A percentile compares a stretch with the other conserved stretches of the same genome.
Evolutionary conservation across 495 filamentous ascomycete species (phyloP).

Genomic region (Aspergillus bertholletiae): DNA sequence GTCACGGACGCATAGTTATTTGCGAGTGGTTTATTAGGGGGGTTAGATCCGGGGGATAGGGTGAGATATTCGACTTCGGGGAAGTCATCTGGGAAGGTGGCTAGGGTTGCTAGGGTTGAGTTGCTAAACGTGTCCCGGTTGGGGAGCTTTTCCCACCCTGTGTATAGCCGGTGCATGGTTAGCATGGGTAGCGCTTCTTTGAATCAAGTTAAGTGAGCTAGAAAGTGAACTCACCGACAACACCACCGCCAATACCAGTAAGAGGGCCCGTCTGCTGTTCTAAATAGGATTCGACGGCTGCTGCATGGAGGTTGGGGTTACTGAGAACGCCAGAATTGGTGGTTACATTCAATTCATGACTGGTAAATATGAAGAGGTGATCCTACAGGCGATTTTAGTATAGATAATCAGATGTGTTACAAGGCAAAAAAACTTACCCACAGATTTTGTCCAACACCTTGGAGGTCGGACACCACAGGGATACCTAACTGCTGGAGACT

Average conservation of each 20-base stretch:
- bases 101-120: not conserved
- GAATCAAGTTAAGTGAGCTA: too few relatives aligned
- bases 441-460: slow-evolving; percentile 47
- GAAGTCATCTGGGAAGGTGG: not conserved
- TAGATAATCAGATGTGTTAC: not conserved
- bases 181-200: too few relatives aligned
- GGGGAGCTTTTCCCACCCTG: not conserved
- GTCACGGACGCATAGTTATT: not conserved
- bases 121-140: not conserved
- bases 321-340: too few relatives aligned
- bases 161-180: not conserved
- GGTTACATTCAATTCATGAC: too few relatives aligned
- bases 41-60: too few relatives aligned
- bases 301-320: too few relatives aligned
- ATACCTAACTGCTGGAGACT: slow-evolving; percentile 33
- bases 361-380: too few relatives aligned
- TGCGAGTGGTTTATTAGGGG: too few relatives aligned
- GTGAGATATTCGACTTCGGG: not conserved
- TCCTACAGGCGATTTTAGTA: too few relatives aligned
- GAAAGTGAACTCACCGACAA: too few relatives aligned
- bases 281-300: too few relatives aligned
- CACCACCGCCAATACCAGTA: too few relatives aligned
- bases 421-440: slow-evolving; percentile 29
- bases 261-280: not conserved
- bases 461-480: slow-evolving; percentile 30